Percentiles rank a stretch among this genome's conserved stretches.
These are phyloP conservation scores for Umbelopsis ramanniana DNA, from an alignment of 192 early-diverging fungal species.

Conservation along the genomic window DNA sequence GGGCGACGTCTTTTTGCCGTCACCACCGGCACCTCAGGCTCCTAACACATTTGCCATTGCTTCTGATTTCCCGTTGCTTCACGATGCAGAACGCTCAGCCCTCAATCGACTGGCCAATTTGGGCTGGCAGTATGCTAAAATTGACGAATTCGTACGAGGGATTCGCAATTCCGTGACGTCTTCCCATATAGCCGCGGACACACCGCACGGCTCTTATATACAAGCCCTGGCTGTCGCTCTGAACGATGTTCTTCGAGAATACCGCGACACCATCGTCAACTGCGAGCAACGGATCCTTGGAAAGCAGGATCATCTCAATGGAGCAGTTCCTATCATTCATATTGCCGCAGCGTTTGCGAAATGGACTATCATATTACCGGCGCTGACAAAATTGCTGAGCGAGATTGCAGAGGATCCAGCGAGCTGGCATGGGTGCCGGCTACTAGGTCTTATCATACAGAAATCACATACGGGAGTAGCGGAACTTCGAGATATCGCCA, in stretches of 20 bases:
- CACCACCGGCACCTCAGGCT: constrained; percentile 41
- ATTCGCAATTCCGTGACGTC: neutral
- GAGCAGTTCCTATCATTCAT: constrained; percentile 48
- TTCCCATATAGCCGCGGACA: neutral
- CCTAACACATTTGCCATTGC: constrained; percentile 59
- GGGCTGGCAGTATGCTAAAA: constrained; percentile 52
- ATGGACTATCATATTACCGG: constrained; percentile 58
- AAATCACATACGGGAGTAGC: constrained; percentile 56
- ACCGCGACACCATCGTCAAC: constrained; percentile 51
- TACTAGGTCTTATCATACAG: constrained; percentile 57
- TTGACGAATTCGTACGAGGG: constrained; percentile 46
- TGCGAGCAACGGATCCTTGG: constrained; percentile 55
- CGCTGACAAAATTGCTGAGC: constrained; percentile 45
- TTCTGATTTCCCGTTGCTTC: constrained; percentile 65
- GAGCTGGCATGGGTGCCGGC: constrained; percentile 46
- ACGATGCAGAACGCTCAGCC: constrained; percentile 63
- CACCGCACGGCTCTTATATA: constrained; percentile 48
- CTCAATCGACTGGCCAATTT: constrained; percentile 64
- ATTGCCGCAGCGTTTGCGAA: constrained; percentile 45
- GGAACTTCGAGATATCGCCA: constrained; percentile 53
- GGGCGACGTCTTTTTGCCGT: constrained; percentile 70
- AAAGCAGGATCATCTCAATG: constrained; percentile 50
- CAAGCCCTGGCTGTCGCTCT: constrained; percentile 55
- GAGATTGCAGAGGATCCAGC: constrained; percentile 40
- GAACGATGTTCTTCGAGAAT: constrained; percentile 45